These are phyloP conservation scores for Diaporthe ilicicola DNA, from an alignment of 2,329 filamentous ascomycete species.

Conservation along the genomic window DNA sequence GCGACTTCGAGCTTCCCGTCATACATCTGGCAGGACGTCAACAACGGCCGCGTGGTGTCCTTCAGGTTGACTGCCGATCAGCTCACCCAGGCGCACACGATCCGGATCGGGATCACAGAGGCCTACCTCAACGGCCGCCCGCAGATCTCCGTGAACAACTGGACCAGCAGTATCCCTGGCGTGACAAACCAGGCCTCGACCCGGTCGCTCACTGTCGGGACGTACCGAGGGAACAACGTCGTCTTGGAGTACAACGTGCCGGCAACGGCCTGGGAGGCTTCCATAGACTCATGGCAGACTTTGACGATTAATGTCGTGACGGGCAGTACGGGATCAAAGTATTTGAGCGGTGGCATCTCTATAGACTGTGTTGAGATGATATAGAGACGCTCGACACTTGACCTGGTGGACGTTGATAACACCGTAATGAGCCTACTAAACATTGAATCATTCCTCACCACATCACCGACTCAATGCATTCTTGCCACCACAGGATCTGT, in stretches of 20 bases:
- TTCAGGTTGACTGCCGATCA: constrained; percentile 45
- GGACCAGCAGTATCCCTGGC: constrained; percentile 39
- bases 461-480: neutral
- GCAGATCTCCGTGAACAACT: constrained; percentile 42
- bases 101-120: constrained; percentile 45
- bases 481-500: too few species aligned
- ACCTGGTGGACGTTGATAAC: too few species aligned
- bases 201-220: constrained; percentile 44
- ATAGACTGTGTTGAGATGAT: constrained; percentile 42
- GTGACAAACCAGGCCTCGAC: constrained; percentile 43
- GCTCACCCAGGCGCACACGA: constrained; percentile 38
- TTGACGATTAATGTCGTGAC: constrained; percentile 42
- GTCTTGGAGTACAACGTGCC: constrained; percentile 42
- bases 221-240: constrained; percentile 43
- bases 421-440: too few species aligned
- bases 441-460: too few species aligned
- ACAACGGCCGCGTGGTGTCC: constrained; percentile 51
- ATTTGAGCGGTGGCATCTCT: constrained; percentile 42
- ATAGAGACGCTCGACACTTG: neutral
- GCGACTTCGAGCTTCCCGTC: constrained; percentile 47
- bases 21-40: constrained; percentile 52
- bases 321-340: constrained; percentile 39
- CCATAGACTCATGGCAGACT: constrained; percentile 41
- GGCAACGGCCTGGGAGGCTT: constrained; percentile 40
- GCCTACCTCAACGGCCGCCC: constrained; percentile 44